These are phyloP conservation scores for Aspergillus amoenus DNA, from an alignment of 2,329 filamentous ascomycete genomes.

Conservation along the genomic window DNA sequence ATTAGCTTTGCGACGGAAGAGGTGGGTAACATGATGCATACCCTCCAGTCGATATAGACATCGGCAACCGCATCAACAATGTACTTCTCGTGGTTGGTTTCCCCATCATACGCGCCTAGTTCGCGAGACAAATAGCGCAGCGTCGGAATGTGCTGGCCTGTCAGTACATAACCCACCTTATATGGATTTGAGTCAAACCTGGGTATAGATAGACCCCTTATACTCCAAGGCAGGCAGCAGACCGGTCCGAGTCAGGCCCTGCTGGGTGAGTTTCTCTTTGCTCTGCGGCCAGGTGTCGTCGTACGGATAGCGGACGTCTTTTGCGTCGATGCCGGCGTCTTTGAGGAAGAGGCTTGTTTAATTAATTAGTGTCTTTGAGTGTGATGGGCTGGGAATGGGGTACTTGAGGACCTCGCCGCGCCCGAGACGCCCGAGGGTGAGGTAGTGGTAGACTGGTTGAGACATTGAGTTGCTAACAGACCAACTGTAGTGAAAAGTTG, in stretches of 20 bases:
- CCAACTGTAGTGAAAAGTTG: too few relatives aligned
- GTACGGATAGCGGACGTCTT: neutral
- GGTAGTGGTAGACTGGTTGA: conserved; percentile 4
- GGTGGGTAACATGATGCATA: neutral
- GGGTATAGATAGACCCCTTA: neutral
- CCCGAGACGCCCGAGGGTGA: conserved; percentile 4
- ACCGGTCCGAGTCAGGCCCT: neutral
- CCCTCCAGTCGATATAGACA: conserved; percentile 3
- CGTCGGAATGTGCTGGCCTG: neutral
- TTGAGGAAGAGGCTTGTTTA: conserved; percentile 4
- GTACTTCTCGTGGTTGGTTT: neutral
- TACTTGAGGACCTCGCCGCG: conserved; percentile 6
- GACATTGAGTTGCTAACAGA: neutral
- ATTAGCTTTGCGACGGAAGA: neutral
- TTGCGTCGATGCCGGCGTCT: neutral
- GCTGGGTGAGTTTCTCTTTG: neutral
- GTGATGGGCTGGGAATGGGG: too few relatives aligned
- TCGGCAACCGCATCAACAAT: neutral
- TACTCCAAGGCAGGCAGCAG: neutral
- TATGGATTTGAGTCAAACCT: too few relatives aligned
- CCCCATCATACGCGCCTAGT: neutral
- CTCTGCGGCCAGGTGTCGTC: neutral
- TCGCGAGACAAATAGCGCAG: conserved; percentile 1
- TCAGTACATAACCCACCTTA: too few relatives aligned
- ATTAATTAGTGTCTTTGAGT: neutral